A percentile compares a stretch with the other conserved stretches of the same genome.
Conservation (phyloP, 192 early-diverging fungal genomes). For the Backusella sp. region DNA sequence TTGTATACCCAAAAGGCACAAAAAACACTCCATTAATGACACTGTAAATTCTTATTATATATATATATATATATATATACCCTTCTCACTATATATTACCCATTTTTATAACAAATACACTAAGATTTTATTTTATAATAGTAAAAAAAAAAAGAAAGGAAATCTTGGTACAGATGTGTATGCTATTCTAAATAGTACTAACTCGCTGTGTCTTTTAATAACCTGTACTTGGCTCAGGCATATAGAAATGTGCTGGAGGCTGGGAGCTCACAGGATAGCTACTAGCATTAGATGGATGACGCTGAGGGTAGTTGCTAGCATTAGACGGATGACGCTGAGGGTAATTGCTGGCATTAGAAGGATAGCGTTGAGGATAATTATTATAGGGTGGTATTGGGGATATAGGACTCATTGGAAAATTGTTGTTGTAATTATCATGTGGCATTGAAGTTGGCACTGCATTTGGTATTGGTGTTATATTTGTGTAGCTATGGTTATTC, state of each 20-base stretch:
- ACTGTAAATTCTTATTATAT: not conserved
- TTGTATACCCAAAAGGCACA: conserved; percentile 54
- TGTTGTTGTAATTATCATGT: not conserved
- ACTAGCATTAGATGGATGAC: not conserved
- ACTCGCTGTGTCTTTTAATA: not conserved
- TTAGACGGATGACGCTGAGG: not conserved
- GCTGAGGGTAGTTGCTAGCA: not conserved
- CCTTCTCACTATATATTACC: not conserved
- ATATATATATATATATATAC: not conserved
- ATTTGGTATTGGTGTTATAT: not conserved
- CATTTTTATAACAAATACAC: not conserved
- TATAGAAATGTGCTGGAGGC: not conserved
- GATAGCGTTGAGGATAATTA: not conserved
- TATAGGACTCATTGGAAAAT: not conserved
- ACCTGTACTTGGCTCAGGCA: not conserved
- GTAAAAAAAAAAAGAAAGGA: not conserved
- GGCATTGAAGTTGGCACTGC: not conserved
- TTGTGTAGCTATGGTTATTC: not conserved
- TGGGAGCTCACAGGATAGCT: not conserved
- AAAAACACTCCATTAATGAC: conserved; percentile 44
- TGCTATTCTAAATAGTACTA: not conserved
- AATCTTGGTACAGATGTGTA: not conserved
- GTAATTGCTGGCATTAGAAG: not conserved
- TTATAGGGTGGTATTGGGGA: not conserved
- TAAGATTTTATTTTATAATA: not conserved